Evolutionary conservation across 768 basidiomycete species (phyloP).

Genomic region (Saitozyma sp.): DNA sequence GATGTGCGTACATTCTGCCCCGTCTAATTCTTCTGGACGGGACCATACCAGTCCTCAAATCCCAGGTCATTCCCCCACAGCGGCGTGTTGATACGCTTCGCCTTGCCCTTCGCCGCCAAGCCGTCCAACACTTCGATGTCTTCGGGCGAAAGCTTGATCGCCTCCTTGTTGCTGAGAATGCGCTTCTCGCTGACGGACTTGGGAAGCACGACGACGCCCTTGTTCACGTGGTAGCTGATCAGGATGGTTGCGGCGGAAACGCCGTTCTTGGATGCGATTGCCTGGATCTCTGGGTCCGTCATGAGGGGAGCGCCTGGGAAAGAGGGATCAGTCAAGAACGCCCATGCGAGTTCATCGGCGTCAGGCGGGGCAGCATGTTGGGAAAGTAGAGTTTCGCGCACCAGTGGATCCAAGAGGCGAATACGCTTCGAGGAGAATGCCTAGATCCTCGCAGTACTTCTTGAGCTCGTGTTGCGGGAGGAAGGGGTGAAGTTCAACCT

Average conservation of each 20-base stretch:
- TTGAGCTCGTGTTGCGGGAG: constrained; percentile 73
- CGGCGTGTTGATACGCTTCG: constrained; percentile 40
- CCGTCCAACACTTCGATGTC: constrained; percentile 32
- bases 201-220: constrained; percentile 68
- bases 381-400: not conserved
- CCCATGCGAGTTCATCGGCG: constrained; percentile 22
- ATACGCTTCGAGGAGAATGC: constrained; percentile 67
- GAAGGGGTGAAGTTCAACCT: constrained; percentile 75
- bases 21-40: no score
- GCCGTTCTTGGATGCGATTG: constrained; percentile 65
- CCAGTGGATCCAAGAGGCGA: constrained; percentile 55
- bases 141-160: constrained; percentile 27
- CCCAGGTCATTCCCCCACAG: constrained; percentile 30
- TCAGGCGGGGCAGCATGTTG: not conserved
- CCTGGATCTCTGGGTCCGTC: constrained; percentile 63
- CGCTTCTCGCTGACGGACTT: constrained; percentile 74
- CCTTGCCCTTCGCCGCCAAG: constrained; percentile 34
- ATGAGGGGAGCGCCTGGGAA: constrained; percentile 70
- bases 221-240: constrained; percentile 55
- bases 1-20: no score
- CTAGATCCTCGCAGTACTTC: constrained; percentile 68
- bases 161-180: constrained; percentile 35
- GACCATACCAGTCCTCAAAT: constrained; percentile 29
- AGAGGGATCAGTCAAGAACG: not conserved
- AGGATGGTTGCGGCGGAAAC: constrained; percentile 65